These are phyloP conservation scores for Raphanus raphanistrum DNA, from an alignment of 345 rosid genomes.

Conservation along the genomic window DNA sequence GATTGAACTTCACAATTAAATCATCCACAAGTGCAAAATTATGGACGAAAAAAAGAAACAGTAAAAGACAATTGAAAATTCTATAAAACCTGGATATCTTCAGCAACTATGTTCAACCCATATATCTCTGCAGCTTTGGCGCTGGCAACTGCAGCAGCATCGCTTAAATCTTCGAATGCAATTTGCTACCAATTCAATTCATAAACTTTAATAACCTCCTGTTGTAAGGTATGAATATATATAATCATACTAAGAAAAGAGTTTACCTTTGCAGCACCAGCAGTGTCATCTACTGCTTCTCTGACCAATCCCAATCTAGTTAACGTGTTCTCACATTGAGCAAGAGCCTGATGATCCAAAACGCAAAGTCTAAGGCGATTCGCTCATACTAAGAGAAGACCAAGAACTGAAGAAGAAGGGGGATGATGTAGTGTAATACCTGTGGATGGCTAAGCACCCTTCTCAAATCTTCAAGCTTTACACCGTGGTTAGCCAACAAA, in stretches of 20 bases:
- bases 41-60: not conserved
- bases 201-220: conserved; percentile 14
- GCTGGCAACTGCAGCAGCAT: conserved; percentile 94
- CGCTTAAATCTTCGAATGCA: conserved; percentile 61
- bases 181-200: conserved; percentile 50
- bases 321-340: conserved; percentile 90
- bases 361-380: not conserved
- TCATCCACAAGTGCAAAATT: conserved; percentile 5
- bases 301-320: conserved; percentile 78
- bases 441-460: conserved; percentile 99
- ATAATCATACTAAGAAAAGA: not conserved
- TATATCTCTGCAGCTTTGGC: conserved; percentile 78
- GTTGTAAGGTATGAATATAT: not conserved
- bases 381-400: not conserved
- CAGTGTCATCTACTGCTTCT: conserved; percentile 95
- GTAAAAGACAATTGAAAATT: not conserved
- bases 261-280: conserved; percentile 93
- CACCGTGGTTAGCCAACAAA: conserved; percentile 87
- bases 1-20: conserved; percentile 31
- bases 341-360: conserved; percentile 80
- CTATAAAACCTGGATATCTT: conserved; percentile 81
- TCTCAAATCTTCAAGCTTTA: conserved; percentile 65
- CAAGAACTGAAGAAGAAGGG: not conserved
- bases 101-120: conserved; percentile 79
- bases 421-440: conserved; percentile 46